phyloP scores from a whole-genome alignment of 1,284 basidiomycete species.

The Cryptococcus wingfieldii region DNA sequence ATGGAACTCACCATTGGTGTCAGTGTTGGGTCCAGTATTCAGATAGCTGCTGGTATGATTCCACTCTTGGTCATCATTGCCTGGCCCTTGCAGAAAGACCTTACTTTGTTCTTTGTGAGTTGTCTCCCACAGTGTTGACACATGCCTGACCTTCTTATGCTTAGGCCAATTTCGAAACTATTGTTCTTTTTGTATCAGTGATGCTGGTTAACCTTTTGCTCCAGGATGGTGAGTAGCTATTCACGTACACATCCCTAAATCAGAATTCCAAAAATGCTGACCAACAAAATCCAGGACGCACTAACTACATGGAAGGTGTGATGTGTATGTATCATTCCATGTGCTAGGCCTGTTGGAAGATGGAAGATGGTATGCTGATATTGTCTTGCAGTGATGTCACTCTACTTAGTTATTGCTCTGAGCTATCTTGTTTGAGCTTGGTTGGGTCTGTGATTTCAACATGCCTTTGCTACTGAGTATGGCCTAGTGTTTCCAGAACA shows the following conservation, averaged over 20 bases:
- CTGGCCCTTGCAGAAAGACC: constrained; percentile 69
- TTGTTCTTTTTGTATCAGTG: constrained; percentile 77
- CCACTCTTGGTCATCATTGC: constrained; percentile 77
- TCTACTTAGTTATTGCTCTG: constrained; percentile 63
- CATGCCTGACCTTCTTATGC: background rate
- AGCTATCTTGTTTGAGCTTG: constrained; percentile 39
- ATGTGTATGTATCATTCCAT: constrained; percentile 15
- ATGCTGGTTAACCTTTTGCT: constrained; percentile 74
- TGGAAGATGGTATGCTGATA: background rate
- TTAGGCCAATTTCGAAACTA: constrained; percentile 57
- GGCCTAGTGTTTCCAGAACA: no score
- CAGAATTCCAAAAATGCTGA: constrained; percentile 9
- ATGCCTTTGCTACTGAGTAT: no score
- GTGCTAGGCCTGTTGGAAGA: background rate
- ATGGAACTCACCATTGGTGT: constrained; percentile 85
- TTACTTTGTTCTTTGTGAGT: constrained; percentile 73
- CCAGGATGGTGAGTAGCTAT: constrained; percentile 66
- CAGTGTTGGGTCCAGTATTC: constrained; percentile 84
- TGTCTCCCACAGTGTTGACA: background rate
- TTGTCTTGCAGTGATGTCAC: constrained; percentile 52
- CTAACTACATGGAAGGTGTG: constrained; percentile 82
- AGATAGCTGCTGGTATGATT: constrained; percentile 84
- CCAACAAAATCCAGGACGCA: constrained; percentile 54
- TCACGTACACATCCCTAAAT: constrained; percentile 58
- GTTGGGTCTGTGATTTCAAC: no score